These are phyloP conservation scores for Cucurbita ficifolia DNA, from an alignment of 306 rosid genomes.

Conservation along the genomic window DNA sequence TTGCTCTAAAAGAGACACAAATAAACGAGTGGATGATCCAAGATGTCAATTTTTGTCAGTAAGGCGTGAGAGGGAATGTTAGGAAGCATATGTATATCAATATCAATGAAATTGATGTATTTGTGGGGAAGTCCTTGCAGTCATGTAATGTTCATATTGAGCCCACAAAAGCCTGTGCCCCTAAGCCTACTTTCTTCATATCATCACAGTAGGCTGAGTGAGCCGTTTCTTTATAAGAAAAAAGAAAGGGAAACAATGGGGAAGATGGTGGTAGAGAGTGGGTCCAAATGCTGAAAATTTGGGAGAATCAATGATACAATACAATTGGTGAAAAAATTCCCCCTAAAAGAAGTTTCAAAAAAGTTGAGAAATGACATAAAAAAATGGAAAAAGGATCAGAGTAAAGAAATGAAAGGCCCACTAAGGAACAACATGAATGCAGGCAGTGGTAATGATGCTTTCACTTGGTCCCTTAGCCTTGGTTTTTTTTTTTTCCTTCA, in stretches of 20 bases:
- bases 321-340: conserved; percentile 32
- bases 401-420: conserved; percentile 28
- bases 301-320: conserved; percentile 33
- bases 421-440: conserved; percentile 52
- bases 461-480: conserved; percentile 15
- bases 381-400: not conserved
- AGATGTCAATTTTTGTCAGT: conserved; percentile 57
- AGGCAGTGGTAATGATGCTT: conserved; percentile 40
- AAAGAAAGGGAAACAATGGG: not conserved
- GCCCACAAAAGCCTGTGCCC: conserved; percentile 1
- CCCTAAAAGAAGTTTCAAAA: not conserved
- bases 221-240: not conserved
- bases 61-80: conserved; percentile 76
- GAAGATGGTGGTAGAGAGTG: conserved; percentile 12
- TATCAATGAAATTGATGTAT: not conserved
- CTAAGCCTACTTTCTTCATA: not conserved
- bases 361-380: not conserved
- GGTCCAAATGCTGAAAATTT: conserved; percentile 29
- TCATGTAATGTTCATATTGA: not conserved
- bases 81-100: not conserved
- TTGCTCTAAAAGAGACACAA: not conserved
- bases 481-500: conserved; percentile 6
- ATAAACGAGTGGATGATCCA: conserved; percentile 37
- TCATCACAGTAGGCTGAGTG: not conserved
- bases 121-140: not conserved